phyloP scores from a whole-genome alignment of 352 stramenopile species.

The Phytophthora citricola region DNA sequence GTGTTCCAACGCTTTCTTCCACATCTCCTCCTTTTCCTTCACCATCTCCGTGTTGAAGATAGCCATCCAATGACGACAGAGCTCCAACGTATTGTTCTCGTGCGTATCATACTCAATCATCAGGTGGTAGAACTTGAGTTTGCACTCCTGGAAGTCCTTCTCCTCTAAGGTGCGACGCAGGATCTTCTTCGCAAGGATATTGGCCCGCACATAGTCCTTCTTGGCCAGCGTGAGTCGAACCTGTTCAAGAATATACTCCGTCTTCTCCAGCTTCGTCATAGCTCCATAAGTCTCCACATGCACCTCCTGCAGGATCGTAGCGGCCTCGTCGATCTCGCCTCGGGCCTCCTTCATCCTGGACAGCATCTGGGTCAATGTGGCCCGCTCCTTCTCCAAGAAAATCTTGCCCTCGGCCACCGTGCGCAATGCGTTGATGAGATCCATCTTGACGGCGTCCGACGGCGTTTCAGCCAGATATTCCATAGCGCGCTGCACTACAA shows the following conservation, averaged over 20 bases:
- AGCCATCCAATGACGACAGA: conserved; percentile 89
- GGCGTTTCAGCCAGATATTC: conserved; percentile 79
- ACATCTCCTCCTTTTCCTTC: conserved; percentile 71
- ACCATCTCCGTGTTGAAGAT: conserved; percentile 85
- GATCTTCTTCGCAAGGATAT: conserved; percentile 98
- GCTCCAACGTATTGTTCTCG: conserved; percentile 96
- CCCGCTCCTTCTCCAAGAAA: conserved; percentile 97
- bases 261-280: conserved; percentile 99
- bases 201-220: conserved; percentile 96
- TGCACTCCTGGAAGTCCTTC: conserved; percentile 95
- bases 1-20: conserved; percentile 77
- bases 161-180: conserved; percentile 94
- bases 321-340: conserved; percentile 93
- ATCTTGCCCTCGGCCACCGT: conserved; percentile 97
- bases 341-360: conserved; percentile 93
- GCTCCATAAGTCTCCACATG: conserved; percentile 98
- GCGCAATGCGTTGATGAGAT: conserved; percentile 94
- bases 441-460: conserved; percentile 88
- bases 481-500: conserved; percentile 89
- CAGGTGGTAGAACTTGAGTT: conserved; percentile 97
- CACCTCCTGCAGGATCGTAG: conserved; percentile 97
- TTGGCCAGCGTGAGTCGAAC: conserved; percentile 97
- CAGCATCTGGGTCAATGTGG: conserved; percentile 92
- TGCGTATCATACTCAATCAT: conserved; percentile 97
- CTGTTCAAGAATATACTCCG: conserved; percentile 99